Percentiles rank a stretch among this genome's conserved stretches.
These are phyloP conservation scores for Nidularia pulvinata DNA, from an alignment of 768 basidiomycete genomes.

Conservation along the genomic window DNA sequence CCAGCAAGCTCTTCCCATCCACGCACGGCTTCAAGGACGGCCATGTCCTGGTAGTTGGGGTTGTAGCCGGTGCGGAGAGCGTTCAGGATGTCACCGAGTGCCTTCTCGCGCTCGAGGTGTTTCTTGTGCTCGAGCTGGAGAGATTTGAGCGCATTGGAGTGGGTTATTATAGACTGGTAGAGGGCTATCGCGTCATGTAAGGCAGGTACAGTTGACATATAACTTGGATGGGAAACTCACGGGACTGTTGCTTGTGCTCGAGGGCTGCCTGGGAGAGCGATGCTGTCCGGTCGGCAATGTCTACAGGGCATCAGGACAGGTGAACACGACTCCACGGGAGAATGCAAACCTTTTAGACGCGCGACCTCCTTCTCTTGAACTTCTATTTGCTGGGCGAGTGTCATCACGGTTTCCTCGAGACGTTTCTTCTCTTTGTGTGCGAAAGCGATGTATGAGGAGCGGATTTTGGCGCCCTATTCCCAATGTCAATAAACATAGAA, in stretches of 20 bases:
- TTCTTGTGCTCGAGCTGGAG: conserved; percentile 73
- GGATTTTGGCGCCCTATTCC: conserved; percentile 85
- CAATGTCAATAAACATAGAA: background rate
- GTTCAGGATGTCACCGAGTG: conserved; percentile 82
- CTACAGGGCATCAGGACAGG: conserved; percentile 32
- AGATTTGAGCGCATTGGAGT: conserved; percentile 75
- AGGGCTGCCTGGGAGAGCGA: conserved; percentile 77
- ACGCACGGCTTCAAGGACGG: conserved; percentile 93
- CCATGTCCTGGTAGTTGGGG: conserved; percentile 99
- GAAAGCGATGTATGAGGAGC: conserved; percentile 82
- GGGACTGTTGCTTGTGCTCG: conserved; percentile 84
- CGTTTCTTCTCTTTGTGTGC: conserved; percentile 90
- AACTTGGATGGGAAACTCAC: conserved; percentile 42
- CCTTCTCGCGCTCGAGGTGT: conserved; percentile 72
- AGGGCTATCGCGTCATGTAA: conserved; percentile 51
- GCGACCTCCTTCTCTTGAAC: conserved; percentile 71
- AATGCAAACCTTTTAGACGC: conserved; percentile 59
- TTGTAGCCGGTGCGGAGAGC: conserved; percentile 87
- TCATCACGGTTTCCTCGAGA: conserved; percentile 62
- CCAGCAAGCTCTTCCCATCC: conserved; percentile 85
- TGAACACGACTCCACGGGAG: background rate
- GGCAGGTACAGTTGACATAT: background rate
- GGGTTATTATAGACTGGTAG: conserved; percentile 71
- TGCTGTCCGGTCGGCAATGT: conserved; percentile 77
- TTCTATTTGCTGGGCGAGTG: conserved; percentile 56